Percentiles rank a stretch among this genome's conserved stretches.
These are phyloP conservation scores for Boletus smithii DNA, from an alignment of 1,284 basidiomycete genomes.

Conservation along the genomic window DNA sequence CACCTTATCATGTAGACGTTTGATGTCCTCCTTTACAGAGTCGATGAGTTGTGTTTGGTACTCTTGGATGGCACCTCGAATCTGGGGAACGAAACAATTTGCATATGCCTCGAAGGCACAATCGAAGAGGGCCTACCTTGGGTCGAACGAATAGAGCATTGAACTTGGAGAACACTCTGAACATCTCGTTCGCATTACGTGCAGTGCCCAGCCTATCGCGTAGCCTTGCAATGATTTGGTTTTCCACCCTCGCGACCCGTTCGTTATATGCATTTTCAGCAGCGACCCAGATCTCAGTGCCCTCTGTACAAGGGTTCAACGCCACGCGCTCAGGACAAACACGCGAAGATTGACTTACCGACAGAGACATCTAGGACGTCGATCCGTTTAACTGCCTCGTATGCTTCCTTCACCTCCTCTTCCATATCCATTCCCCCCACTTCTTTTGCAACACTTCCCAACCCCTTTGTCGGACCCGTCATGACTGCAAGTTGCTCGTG, in stretches of 20 bases:
- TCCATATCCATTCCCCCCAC: conserved; percentile 93
- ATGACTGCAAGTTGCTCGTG: conserved; percentile 97
- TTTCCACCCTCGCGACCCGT: conserved; percentile 94
- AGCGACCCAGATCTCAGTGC: conserved; percentile 97
- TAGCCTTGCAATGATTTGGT: conserved; percentile 94
- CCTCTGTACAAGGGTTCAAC: conserved; percentile 53
- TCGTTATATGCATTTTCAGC: conserved; percentile 98
- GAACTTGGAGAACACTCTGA: conserved; percentile 97
- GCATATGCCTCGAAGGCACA: not conserved
- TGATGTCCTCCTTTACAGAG: conserved; percentile 97
- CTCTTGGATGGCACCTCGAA: conserved; percentile 96
- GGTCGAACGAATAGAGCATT: conserved; percentile 96
- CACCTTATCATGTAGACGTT: conserved; percentile 89
- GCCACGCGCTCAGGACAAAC: not conserved
- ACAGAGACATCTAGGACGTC: conserved; percentile 93
- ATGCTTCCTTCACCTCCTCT: conserved; percentile 92
- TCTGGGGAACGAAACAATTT: conserved; percentile 45
- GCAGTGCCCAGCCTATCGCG: conserved; percentile 94
- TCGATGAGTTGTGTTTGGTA: conserved; percentile 98
- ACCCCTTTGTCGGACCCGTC: conserved; percentile 90
- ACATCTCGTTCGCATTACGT: conserved; percentile 98
- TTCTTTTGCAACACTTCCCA: conserved; percentile 68
- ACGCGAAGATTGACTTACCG: conserved; percentile 46
- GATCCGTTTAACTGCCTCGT: conserved; percentile 93
- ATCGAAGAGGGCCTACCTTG: conserved; percentile 61